Percentiles rank a stretch among this genome's conserved stretches.
These are phyloP conservation scores for Jamesozyma spencerorum DNA, from an alignment of 805 yeast species.

Conservation along the genomic window DNA sequence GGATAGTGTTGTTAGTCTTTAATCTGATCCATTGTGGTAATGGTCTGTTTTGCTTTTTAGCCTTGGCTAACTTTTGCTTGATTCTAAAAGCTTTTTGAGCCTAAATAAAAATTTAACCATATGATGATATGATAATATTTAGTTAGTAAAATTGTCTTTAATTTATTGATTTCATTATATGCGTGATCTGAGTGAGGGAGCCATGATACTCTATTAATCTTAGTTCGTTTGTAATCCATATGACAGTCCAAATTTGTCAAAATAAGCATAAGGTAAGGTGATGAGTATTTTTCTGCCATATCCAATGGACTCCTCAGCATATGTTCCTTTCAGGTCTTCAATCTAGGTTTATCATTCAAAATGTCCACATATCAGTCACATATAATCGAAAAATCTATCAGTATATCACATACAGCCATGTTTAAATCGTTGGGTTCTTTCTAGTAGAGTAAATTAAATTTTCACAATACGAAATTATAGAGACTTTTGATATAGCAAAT, in stretches of 20 bases:
- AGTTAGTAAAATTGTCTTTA: no score
- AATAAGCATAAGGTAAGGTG: no score
- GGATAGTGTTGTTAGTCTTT: conserved; percentile 94
- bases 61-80: conserved; percentile 98
- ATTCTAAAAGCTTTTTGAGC: conserved; percentile 92
- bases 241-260: no score
- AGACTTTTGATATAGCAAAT: background rate
- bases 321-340: no score
- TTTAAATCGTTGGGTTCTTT: conserved; percentile 1
- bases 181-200: no score
- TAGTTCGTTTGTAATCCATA: no score
- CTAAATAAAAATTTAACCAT: conserved; percentile 28
- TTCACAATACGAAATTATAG: background rate
- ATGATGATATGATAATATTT: background rate
- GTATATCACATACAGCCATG: conserved; percentile 3
- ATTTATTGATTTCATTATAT: no score
- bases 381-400: no score
- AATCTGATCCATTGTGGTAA: conserved; percentile 99
- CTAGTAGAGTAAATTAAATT: background rate
- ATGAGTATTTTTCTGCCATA: no score
- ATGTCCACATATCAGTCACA: background rate
- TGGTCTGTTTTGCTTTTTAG: conserved; percentile 98
- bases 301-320: no score
- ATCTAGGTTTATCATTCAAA: background rate
- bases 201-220: no score